A percentile compares a stretch with the other conserved stretches of the same genome.
Evolutionary conservation across 768 basidiomycete species (phyloP).

Genomic region (Guyanaporus albipodus): DNA sequence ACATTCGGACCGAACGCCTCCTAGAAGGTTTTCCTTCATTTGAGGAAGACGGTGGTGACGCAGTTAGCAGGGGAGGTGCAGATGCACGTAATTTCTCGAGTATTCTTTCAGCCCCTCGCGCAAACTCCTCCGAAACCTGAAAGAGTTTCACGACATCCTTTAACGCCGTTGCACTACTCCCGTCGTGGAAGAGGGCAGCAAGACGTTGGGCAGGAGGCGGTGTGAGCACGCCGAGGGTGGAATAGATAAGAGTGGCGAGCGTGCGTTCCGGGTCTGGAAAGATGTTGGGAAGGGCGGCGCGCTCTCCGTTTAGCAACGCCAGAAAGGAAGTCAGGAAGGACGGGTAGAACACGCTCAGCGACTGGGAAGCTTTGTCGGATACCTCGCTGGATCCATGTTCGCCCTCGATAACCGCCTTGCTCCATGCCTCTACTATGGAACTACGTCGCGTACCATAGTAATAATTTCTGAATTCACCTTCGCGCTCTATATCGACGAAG

Average conservation of each 20-base stretch:
- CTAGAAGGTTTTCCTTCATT: constrained; percentile 35
- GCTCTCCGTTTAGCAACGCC: constrained; percentile 63
- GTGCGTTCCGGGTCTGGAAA: constrained; percentile 82
- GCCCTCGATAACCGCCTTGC: constrained; percentile 44
- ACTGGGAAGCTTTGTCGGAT: constrained; percentile 45
- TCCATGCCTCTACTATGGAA: constrained; percentile 66
- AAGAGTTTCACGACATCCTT: constrained; percentile 68
- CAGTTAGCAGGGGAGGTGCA: constrained; percentile 13
- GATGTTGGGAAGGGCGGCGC: constrained; percentile 70
- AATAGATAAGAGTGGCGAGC: constrained; percentile 78
- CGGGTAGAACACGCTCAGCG: constrained; percentile 65
- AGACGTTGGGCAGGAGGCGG: constrained; percentile 83
- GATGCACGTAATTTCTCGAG: constrained; percentile 66
- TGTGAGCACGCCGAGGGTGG: constrained; percentile 71
- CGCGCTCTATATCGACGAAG: constrained; percentile 87
- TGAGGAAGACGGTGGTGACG: constrained; percentile 22
- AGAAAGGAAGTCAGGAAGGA: constrained; percentile 73
- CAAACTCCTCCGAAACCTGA: constrained; percentile 81
- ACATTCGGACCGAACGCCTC: constrained; percentile 59
- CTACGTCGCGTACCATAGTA: constrained; percentile 84
- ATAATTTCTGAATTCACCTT: constrained; percentile 89
- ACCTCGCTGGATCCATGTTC: constrained; percentile 11
- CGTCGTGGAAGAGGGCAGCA: constrained; percentile 58
- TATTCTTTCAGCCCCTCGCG: constrained; percentile 63
- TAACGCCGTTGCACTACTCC: constrained; percentile 55